These are phyloP conservation scores for Calonectria henricotiae DNA, from an alignment of 2,329 filamentous ascomycete genomes.

Conservation along the genomic window DNA sequence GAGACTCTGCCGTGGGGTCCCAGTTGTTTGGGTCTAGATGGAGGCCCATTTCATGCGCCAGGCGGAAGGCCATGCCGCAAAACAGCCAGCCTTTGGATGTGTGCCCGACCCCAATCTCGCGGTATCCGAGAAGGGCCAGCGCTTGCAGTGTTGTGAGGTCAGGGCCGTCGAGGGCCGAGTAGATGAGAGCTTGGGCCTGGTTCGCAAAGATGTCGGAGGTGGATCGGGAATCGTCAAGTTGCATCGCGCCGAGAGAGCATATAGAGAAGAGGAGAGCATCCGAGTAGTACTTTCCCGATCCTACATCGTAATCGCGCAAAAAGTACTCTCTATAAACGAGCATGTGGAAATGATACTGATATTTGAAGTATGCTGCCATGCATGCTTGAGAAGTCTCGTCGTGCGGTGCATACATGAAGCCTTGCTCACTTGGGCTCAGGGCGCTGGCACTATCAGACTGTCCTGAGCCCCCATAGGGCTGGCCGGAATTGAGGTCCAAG, in stretches of 20 bases:
- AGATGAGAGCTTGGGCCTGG: slow-evolving; percentile 65
- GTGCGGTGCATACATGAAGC: slow-evolving; percentile 61
- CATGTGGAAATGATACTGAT: slow-evolving; percentile 68
- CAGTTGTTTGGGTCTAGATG: slow-evolving; percentile 69
- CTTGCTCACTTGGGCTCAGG: slow-evolving; percentile 44
- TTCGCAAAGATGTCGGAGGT: slow-evolving; percentile 63
- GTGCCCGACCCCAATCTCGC: slow-evolving; percentile 66
- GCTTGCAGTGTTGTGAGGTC: slow-evolving; percentile 66
- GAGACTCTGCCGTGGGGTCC: slow-evolving; percentile 60
- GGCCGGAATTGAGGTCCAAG: slow-evolving; percentile 39
- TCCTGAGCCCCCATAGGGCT: slow-evolving; percentile 33
- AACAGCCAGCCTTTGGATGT: slow-evolving; percentile 69
- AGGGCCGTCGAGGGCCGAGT: slow-evolving; percentile 63
- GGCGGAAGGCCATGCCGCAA: slow-evolving; percentile 68
- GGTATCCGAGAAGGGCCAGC: slow-evolving; percentile 64
- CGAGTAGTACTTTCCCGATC: slow-evolving; percentile 66
- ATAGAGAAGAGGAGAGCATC: slow-evolving; percentile 67
- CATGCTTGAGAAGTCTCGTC: slow-evolving; percentile 63
- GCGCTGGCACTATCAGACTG: slow-evolving; percentile 37
- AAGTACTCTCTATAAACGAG: slow-evolving; percentile 69
- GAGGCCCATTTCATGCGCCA: slow-evolving; percentile 69
- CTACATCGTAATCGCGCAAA: slow-evolving; percentile 66
- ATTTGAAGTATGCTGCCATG: slow-evolving; percentile 66
- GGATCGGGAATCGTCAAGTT: slow-evolving; percentile 60
- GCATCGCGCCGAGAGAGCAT: slow-evolving; percentile 66